Percentiles rank a stretch among this genome's conserved stretches.
These are phyloP conservation scores for Penicillium sclerotiorum DNA, from an alignment of 2,329 filamentous ascomycete genomes.

Conservation along the genomic window DNA sequence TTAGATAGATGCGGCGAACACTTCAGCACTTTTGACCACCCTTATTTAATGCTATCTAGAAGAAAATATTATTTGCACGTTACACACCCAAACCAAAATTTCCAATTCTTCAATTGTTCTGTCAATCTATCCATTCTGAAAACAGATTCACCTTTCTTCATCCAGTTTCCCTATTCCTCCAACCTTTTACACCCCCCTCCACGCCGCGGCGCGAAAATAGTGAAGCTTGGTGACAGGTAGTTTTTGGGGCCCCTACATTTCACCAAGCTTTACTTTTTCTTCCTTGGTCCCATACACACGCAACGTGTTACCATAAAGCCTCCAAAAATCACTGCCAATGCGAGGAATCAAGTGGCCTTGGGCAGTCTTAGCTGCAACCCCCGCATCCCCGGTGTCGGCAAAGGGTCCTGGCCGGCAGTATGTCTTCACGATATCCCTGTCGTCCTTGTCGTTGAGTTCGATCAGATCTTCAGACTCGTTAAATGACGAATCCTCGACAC, in stretches of 20 bases:
- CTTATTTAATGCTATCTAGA: background rate
- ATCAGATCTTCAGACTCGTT: background rate
- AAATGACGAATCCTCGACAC: background rate
- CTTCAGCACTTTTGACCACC: slow-evolving; percentile 12
- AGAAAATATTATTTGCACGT: background rate
- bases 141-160: too few species aligned
- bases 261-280: slow-evolving; percentile 40
- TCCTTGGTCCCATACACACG: slow-evolving; percentile 64
- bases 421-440: background rate
- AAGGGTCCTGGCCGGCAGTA: background rate
- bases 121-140: too few species aligned
- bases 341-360: slow-evolving; percentile 54
- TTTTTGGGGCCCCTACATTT: too few species aligned
- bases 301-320: slow-evolving; percentile 11
- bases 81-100: too few species aligned
- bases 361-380: slow-evolving; percentile 26
- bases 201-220: too few species aligned
- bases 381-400: slow-evolving; percentile 5
- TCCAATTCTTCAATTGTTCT: too few species aligned
- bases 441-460: slow-evolving; percentile 10
- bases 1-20: slow-evolving; percentile 98
- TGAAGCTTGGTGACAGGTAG: too few species aligned
- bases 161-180: too few species aligned
- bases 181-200: too few species aligned
- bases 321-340: slow-evolving; percentile 59